Evolutionary conservation across 2,329 filamentous ascomycete genomes (phyloP).

Genomic region (Colletotrichum musicola): DNA sequence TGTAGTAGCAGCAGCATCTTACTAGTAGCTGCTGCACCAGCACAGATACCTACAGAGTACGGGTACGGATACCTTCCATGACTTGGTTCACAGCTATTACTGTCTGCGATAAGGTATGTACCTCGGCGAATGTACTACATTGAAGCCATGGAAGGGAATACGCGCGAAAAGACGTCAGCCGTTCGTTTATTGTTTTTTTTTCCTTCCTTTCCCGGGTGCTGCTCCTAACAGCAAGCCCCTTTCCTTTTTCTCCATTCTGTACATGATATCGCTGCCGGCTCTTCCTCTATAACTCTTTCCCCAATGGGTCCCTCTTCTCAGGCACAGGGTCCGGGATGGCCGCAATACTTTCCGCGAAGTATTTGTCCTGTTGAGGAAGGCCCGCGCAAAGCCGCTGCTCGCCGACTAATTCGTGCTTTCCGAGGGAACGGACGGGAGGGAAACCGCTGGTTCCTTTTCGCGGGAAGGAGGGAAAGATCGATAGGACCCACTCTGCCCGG

Average conservation of each 20-base stretch:
- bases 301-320: not conserved
- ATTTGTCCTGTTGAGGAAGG: not conserved
- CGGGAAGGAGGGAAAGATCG: not conserved
- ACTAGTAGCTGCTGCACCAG: not conserved
- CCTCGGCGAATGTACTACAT: too few relatives aligned
- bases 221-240: too few relatives aligned
- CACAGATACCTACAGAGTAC: not conserved
- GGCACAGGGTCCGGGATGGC: conserved; percentile 13
- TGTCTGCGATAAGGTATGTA: too few relatives aligned
- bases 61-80: not conserved
- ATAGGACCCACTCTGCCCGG: not conserved
- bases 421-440: not conserved
- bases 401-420: too few relatives aligned
- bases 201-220: too few relatives aligned
- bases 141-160: too few relatives aligned
- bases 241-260: not conserved
- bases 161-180: too few relatives aligned
- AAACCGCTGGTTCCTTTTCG: not conserved
- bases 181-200: too few relatives aligned
- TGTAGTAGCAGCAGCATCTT: not conserved
- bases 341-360: not conserved
- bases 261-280: not conserved
- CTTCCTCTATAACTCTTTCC: not conserved
- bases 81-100: too few relatives aligned
- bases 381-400: not conserved